Conservation (phyloP, 2,329 filamentous ascomycete species). For the Aspergillus fumigatus region DNA sequence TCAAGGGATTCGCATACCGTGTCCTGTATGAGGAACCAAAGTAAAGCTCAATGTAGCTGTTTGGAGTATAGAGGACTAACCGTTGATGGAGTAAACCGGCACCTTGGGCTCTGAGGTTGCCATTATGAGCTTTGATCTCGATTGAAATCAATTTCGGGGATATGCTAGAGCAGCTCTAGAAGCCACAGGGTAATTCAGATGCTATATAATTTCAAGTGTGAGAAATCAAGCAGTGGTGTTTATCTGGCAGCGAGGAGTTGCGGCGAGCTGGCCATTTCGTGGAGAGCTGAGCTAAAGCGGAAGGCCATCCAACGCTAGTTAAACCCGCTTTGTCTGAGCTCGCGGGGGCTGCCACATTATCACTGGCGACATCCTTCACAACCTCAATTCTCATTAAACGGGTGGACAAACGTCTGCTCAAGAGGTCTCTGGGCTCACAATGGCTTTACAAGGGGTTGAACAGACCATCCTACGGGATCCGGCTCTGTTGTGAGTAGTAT, state of each 20-base stretch:
- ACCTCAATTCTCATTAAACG: not conserved
- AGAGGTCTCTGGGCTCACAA: conserved; percentile 39
- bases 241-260: conserved; percentile 17
- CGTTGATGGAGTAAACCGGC: conserved; percentile 43
- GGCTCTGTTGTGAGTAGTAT: conserved; percentile 76
- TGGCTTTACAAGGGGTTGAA: conserved; percentile 73
- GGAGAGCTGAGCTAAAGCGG: conserved; percentile 21
- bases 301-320: conserved; percentile 11
- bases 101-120: conserved; percentile 34
- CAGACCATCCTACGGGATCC: conserved; percentile 99
- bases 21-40: not conserved
- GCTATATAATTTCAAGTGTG: not conserved
- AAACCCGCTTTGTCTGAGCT: conserved; percentile 6
- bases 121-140: conserved; percentile 11
- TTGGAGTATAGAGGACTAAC: conserved; percentile 24
- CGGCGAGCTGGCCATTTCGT: conserved; percentile 35
- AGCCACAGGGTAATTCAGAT: not conserved
- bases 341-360: conserved; percentile 9
- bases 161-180: not conserved
- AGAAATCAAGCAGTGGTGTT: not conserved
- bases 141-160: not conserved
- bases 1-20: not conserved
- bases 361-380: not conserved
- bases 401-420: not conserved
- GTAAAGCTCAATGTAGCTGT: not conserved